Percentiles rank a stretch among this genome's conserved stretches.
phyloP scores from a whole-genome alignment of 2,329 filamentous ascomycete species.

The Ambrosiella xylebori region DNA sequence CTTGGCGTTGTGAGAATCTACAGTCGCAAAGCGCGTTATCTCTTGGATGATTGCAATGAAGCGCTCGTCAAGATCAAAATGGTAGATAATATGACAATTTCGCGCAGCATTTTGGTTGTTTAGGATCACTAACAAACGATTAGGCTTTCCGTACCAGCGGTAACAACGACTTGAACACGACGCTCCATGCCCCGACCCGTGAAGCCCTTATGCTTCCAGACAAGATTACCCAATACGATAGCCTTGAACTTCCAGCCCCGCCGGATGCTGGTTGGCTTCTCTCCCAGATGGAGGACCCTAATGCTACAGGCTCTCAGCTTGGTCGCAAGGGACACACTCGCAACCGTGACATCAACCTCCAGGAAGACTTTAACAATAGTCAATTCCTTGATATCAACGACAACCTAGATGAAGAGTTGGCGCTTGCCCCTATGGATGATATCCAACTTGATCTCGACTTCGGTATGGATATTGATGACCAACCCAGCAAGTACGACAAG shows the following conservation, averaged over 20 bases:
- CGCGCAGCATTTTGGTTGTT: not conserved
- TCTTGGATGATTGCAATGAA: slow-evolving; percentile 94
- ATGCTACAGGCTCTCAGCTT: slow-evolving; percentile 29
- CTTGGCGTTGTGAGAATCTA: slow-evolving; percentile 96
- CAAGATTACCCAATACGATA: slow-evolving; percentile 81
- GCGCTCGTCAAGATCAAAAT: slow-evolving; percentile 97
- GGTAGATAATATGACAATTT: slow-evolving; percentile 34
- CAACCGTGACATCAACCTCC: slow-evolving; percentile 49
- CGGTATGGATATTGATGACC: slow-evolving; percentile 55
- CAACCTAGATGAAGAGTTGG: slow-evolving; percentile 38
- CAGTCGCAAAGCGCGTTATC: slow-evolving; percentile 87
- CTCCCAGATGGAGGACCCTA: slow-evolving; percentile 51
- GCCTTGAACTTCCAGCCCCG: slow-evolving; percentile 58
- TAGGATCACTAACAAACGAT: not conserved
- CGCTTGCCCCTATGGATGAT: slow-evolving; percentile 42
- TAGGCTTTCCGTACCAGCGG: slow-evolving; percentile 87
- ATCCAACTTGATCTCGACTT: slow-evolving; percentile 60
- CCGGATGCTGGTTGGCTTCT: slow-evolving; percentile 77
- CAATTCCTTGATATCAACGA: slow-evolving; percentile 61
- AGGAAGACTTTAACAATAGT: slow-evolving; percentile 55
- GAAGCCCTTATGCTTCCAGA: slow-evolving; percentile 81
- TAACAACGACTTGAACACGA: slow-evolving; percentile 86
- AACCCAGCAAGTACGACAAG: slow-evolving; percentile 30
- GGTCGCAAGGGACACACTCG: slow-evolving; percentile 40
- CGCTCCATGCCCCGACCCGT: slow-evolving; percentile 63